Conservation (phyloP, 805 yeast species). For the Vanderwaltozyma polyspora region DNA sequence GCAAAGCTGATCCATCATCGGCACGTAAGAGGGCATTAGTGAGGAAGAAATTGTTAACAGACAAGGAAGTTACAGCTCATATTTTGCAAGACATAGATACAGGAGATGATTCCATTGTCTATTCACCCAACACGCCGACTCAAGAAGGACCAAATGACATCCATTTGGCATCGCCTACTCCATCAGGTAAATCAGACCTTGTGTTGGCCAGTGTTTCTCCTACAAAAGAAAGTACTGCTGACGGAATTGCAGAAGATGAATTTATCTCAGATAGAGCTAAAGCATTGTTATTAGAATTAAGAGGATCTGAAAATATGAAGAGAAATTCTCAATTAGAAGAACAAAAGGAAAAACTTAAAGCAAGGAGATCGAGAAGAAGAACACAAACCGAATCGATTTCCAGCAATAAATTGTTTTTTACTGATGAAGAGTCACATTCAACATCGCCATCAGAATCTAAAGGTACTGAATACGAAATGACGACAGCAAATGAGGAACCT, state of each 20-base stretch:
- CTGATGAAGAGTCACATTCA: conserved; percentile 2
- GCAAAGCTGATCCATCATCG: conserved; percentile 63
- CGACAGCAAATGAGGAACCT: background rate
- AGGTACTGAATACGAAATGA: background rate
- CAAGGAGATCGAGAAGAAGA: conserved; percentile 11
- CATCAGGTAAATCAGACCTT: background rate
- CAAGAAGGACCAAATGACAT: background rate
- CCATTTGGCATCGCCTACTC: conserved; percentile 4
- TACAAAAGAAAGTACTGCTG: background rate
- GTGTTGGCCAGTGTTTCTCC: background rate
- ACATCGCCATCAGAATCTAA: too few species aligned
- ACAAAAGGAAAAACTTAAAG: conserved; percentile 21
- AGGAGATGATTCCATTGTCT: conserved; percentile 21
- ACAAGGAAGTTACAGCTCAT: conserved; percentile 10
- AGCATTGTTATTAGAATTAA: conserved; percentile 47
- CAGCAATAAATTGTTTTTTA: conserved; percentile 10
- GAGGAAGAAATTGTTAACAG: conserved; percentile 42
- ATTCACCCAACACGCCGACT: conserved; percentile 18
- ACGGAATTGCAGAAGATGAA: conserved; percentile 20
- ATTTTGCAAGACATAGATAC: conserved; percentile 13
- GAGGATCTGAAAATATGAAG: conserved; percentile 29
- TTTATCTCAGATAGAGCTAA: conserved; percentile 42
- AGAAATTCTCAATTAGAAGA: conserved; percentile 15
- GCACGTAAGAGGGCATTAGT: conserved; percentile 75
- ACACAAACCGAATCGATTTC: conserved; percentile 4